phyloP scores from a whole-genome alignment of 2,329 filamentous ascomycete genomes.

The Sphaerulina populicola region DNA sequence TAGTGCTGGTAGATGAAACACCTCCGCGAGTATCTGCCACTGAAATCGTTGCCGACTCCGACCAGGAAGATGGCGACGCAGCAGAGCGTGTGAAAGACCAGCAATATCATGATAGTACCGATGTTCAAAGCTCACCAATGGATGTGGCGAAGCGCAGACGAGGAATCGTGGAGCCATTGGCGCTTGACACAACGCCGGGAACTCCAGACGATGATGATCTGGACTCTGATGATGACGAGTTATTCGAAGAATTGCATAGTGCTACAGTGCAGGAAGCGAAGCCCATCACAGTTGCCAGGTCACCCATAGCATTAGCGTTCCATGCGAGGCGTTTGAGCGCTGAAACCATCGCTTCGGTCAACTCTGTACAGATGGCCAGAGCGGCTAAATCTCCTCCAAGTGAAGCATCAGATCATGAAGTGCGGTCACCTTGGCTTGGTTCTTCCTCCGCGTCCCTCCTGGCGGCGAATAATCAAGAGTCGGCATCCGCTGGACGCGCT shows the following conservation, averaged over 20 bases:
- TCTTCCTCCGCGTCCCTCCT: conserved; percentile 5
- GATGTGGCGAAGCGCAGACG: conserved; percentile 35
- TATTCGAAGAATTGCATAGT: conserved; percentile 69
- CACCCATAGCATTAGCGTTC: conserved; percentile 48
- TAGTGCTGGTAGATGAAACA: conserved; percentile 20
- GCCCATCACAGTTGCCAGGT: conserved; percentile 68
- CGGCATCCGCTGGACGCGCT: conserved; percentile 40
- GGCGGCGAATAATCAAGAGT: conserved; percentile 30
- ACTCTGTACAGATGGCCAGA: conserved; percentile 22
- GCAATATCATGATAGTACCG: background rate
- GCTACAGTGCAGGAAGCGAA: conserved; percentile 78
- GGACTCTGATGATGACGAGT: conserved; percentile 57
- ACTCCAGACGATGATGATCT: conserved; percentile 39
- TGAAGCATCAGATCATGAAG: conserved; percentile 2
- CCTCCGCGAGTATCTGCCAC: conserved; percentile 5
- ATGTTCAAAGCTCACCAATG: conserved; percentile 10
- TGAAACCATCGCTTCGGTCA: conserved; percentile 19
- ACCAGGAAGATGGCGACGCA: background rate
- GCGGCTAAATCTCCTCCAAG: conserved; percentile 11
- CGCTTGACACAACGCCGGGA: conserved; percentile 33
- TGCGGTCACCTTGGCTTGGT: background rate
- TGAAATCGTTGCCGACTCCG: background rate
- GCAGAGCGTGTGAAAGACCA: background rate
- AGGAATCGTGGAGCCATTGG: conserved; percentile 35
- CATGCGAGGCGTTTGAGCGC: conserved; percentile 30